Evolutionary conservation across 2,329 filamentous ascomycete genomes (phyloP).

Genomic region (Colletotrichum tofieldiae): DNA sequence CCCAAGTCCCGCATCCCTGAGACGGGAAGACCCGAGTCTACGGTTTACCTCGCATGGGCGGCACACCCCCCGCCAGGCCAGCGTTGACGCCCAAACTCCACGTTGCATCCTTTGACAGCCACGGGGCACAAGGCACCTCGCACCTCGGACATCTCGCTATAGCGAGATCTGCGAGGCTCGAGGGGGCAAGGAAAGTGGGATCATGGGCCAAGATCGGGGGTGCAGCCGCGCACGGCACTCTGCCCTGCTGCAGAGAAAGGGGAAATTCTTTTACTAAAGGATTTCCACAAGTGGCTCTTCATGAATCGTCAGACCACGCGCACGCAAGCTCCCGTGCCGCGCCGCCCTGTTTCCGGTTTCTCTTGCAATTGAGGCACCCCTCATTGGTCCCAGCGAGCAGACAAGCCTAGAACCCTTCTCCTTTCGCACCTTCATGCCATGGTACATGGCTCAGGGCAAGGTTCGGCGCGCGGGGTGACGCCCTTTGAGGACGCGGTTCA

Average conservation of each 20-base stretch:
- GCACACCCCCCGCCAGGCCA: background rate
- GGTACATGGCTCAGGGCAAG: background rate
- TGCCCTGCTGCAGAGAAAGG: too few relatives aligned
- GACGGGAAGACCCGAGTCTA: background rate
- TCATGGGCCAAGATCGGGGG: slow-evolving; percentile 29
- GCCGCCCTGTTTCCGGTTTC: background rate
- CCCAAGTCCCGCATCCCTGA: background rate
- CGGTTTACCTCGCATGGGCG: background rate
- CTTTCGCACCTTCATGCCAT: background rate
- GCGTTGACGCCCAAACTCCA: background rate
- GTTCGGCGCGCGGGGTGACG: background rate
- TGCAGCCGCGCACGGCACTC: background rate
- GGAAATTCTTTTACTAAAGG: too few relatives aligned
- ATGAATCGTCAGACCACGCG: background rate
- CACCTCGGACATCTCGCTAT: slow-evolving; percentile 23
- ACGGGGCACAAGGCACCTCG: background rate
- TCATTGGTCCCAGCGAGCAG: background rate
- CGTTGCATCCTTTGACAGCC: background rate
- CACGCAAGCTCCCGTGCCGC: background rate
- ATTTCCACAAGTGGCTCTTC: background rate
- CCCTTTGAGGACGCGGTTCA: background rate
- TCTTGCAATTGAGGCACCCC: background rate
- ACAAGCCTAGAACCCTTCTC: background rate
- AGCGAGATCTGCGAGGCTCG: slow-evolving; percentile 11
- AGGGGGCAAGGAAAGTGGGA: background rate